Conservation (phyloP, 2,329 filamentous ascomycete genomes). For the Tetracladium maxilliforme region DNA sequence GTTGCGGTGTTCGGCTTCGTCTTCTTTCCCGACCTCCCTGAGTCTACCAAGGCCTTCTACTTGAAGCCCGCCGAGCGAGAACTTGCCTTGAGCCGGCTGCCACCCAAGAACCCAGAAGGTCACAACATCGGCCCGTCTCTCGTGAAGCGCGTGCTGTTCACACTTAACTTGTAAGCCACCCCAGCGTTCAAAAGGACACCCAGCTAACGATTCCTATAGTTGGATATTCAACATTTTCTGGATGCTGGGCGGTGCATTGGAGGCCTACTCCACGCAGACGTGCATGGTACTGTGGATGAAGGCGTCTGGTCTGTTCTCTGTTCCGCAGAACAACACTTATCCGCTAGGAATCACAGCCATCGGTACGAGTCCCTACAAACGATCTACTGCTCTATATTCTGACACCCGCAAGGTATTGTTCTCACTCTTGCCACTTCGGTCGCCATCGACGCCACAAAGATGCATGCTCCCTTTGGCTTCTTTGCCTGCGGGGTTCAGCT, state of each 20-base stretch:
- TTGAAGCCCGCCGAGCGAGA: slow-evolving; percentile 21
- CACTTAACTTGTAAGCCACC: slow-evolving; percentile 52
- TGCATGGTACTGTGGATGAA: slow-evolving; percentile 37
- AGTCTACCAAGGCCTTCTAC: slow-evolving; percentile 24
- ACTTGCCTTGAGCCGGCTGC: slow-evolving; percentile 26
- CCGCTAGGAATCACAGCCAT: slow-evolving; percentile 36
- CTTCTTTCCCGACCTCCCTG: slow-evolving; percentile 26
- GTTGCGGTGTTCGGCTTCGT: slow-evolving; percentile 38
- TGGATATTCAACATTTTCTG: slow-evolving; percentile 42
- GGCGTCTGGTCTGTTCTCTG: slow-evolving; percentile 24
- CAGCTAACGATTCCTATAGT: too few species aligned
- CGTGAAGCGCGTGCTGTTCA: slow-evolving; percentile 36
- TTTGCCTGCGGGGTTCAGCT: slow-evolving; percentile 17
- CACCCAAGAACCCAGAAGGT: slow-evolving; percentile 22
- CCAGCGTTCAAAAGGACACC: slow-evolving; percentile 2
- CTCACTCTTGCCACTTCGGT: slow-evolving; percentile 23
- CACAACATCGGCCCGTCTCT: slow-evolving; percentile 33
- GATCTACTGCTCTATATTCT: too few species aligned
- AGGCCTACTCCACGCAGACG: slow-evolving; percentile 53
- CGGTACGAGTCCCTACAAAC: too few species aligned
- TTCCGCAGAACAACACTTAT: slow-evolving; percentile 35
- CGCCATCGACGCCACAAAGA: slow-evolving; percentile 19
- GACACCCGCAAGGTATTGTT: slow-evolving; percentile 37
- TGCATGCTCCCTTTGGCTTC: slow-evolving; percentile 18
- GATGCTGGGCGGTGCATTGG: slow-evolving; percentile 57